Evolutionary conservation across 768 basidiomycete genomes (phyloP), one percentile per base, ranked within the genome.

Genomic region (Lentinula aciculospora): DNA sequence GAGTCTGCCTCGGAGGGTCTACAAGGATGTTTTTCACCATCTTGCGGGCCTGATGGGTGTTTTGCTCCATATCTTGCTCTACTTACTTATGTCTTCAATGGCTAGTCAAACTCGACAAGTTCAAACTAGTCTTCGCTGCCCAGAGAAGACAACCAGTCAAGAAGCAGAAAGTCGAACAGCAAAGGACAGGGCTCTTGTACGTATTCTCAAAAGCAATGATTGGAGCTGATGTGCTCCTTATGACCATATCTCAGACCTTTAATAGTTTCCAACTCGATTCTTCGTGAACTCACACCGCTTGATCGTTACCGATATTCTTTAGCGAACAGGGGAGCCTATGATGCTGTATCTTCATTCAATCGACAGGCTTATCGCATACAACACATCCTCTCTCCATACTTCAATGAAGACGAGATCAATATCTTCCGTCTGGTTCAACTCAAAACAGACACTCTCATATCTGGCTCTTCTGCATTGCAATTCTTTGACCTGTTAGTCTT

Each of bases 401-500:
- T 81, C 60, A 39, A 59, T 3, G 58, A 37, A 2, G 10, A 17
- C 3, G 60, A 68, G 29, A 63, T 70, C 17, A 21, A 50, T 1
- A 31, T 59, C 9, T 83, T 82, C 57, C 73, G 81, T 15, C 63
- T 60, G 3, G 66, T 81, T 3, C 81, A 80, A 62, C 72, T 70
- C 0, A 62, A 56, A 15, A 80, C 78, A 0, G 75, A 72, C 37
- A 73, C 74, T 0, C 61, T 84, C 23, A 75, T 84, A 19, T 83
- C 82, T 3, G 82, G 82, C 9, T 82, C 82, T 0, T 70, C 68
- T 27, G 81, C 80, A 0, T 72, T 83, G 2, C 82, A 84, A 50
- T 81, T 82, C 61, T 70, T 84, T 40, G 76, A 78, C 49, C 64
- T 80, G 17, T 61, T 69, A 0, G 66, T 67, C 36, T 82, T 81